Base-by-base conservation (phyloP, 768 basidiomycete genomes). In the Collybia nuda region DNA sequence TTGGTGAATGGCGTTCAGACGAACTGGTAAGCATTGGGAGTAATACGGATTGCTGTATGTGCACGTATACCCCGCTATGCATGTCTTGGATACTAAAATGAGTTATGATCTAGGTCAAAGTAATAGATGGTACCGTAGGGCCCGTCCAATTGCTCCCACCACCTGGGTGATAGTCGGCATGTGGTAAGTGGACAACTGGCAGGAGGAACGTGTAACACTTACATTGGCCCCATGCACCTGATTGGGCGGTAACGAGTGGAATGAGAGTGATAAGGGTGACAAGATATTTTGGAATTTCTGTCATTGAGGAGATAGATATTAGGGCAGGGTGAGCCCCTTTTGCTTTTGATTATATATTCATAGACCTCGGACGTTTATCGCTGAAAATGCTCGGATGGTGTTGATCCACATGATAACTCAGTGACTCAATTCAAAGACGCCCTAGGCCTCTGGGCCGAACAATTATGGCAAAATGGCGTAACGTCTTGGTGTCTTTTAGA, bases 21-120 rank as follows among this genome's bases (percentile, higher is more conserved):
- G 35, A 12, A 62, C 62, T 17, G 62, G 73, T 19, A 77, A 60
- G 54, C 75, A 76, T 52, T 78, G 76, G 11, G 67, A 73, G 56
- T 75, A 77, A 51, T 66, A 76, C 9, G 68, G 50, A 59, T 74
- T 76, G 18, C 57, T 58, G 29, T 56, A 63, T 11, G 62, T 64
- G 57, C 76, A 77, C 9, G 63, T 64, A 15, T 63, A 65, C 15
- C 75, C 75, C 4, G 71, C 23, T 17, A 68, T 64, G 41, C 76
- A 79, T 5, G 73, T 62, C 73, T 66, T 40, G 17, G 15, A n/a
- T 15, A 15, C 21, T 36, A 48, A 36, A 37, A 40, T 8, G 15
- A 19, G 38, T 14, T 15, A n/a, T 22, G 18, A 15, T 43, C 8
- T 15, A 39, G 6, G 8, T 36, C 50, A 9, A 18, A 4, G 1